Conservation (phyloP, 768 basidiomycete species). For the Russula sp. region DNA sequence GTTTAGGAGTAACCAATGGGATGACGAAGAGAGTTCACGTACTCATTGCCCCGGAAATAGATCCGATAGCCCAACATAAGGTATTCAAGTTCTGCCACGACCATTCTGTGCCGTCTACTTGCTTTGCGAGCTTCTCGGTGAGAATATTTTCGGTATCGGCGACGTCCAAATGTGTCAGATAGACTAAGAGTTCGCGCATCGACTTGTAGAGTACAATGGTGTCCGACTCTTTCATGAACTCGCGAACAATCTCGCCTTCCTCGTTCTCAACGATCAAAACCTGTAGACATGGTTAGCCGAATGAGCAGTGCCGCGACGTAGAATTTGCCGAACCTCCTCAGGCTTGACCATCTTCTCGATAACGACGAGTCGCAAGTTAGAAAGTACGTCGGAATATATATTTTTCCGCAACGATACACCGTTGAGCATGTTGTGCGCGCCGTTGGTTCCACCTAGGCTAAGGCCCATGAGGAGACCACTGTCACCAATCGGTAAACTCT, state of each 20-base stretch:
- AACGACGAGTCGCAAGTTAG: constrained; percentile 90
- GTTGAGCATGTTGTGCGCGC: constrained; percentile 63
- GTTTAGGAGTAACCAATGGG: constrained; percentile 2
- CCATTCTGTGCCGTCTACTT: constrained; percentile 98
- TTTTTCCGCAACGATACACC: constrained; percentile 86
- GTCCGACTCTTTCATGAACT: constrained; percentile 98
- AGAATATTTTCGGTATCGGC: constrained; percentile 94
- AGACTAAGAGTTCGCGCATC: constrained; percentile 97
- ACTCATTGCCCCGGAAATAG: constrained; percentile 99
- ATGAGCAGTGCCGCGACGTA: constrained; percentile 17
- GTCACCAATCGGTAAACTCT: constrained; percentile 84
- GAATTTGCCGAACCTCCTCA: constrained; percentile 69
- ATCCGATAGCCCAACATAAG: constrained; percentile 99
- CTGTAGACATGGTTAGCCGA: constrained; percentile 42
- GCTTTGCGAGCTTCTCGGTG: constrained; percentile 95
- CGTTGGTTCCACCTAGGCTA: constrained; percentile 68
- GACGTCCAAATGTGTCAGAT: constrained; percentile 96
- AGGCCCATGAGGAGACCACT: constrained; percentile 86
- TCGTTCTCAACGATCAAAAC: constrained; percentile 99
- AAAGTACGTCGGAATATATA: constrained; percentile 92
- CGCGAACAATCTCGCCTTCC: constrained; percentile 98
- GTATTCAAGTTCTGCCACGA: constrained; percentile 99
- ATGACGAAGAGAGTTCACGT: constrained; percentile 37
- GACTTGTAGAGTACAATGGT: constrained; percentile 99
- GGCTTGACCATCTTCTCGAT: constrained; percentile 99